Base-by-base conservation (phyloP, 371 early-diverging fungal species). In the Apophysomyces variabilis region DNA sequence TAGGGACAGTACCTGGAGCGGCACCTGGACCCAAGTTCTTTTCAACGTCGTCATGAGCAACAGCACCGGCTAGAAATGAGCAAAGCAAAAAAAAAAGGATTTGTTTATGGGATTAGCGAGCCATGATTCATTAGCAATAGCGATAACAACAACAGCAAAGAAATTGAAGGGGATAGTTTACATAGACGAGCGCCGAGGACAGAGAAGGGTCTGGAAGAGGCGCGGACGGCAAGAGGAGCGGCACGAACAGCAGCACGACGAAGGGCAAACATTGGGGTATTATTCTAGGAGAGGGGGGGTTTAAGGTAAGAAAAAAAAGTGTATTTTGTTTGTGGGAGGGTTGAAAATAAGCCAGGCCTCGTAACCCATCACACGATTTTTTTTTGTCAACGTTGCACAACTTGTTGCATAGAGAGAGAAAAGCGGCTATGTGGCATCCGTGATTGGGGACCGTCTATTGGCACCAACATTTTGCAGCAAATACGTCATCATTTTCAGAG, bases 1-100 rank as follows among this genome's bases (percentile, higher is more conserved):
- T 94, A 63, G 96, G 91, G 58, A 95, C 74, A 64, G 81, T 85
- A 70, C 92, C 94, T 43, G 90, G 84, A 43, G 90, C 90, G 60
- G 80, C 85, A 66, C 90, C 92, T 39, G 87, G 84, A 63, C 79
- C 79, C 41, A 64, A 43, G 64, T 63, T 67, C 66, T 66, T 70
- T 43, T 70, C 73, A 58, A 62, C 64, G 36, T 60, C 60, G 60
- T 65, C 67, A 54, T 75, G 68, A 56, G 79, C 77, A 57, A 82
- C 82, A 50, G 76, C 76, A 68, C 69, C 76, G 65, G 72, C 72
- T 70, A 64, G 43, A 38, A 50, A 44, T 12, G 35, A 41, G 41
- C 0, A 38, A 56, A 26, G 1, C 1, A 26, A 3, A 26, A 26
- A 16, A 14, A 38, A 41, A 56, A 18, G 7, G 41, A 0, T 8